phyloP scores from a whole-genome alignment of 345 rosid genomes.

The Camelina laxa region DNA sequence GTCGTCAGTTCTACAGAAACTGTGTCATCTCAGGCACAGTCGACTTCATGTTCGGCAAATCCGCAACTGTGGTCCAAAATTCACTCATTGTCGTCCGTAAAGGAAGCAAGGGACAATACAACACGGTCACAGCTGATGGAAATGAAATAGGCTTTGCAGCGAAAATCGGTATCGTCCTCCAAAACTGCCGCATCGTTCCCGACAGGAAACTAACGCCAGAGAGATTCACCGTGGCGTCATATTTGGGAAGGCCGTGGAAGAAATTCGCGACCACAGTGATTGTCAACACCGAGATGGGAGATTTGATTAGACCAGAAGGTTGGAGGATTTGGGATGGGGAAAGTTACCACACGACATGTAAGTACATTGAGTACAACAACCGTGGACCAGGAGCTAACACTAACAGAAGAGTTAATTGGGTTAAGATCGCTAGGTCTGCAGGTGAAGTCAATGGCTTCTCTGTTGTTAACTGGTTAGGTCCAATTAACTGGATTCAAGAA shows the following conservation, averaged over 20 bases:
- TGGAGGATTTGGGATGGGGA: conserved; percentile 57
- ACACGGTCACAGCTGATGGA: conserved; percentile 73
- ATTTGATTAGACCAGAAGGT: conserved; percentile 67
- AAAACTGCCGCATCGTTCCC: conserved; percentile 77
- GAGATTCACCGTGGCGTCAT: conserved; percentile 50
- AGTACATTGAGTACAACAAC: conserved; percentile 64
- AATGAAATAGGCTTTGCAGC: conserved; percentile 36
- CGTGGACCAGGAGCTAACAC: conserved; percentile 65
- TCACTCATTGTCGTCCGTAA: conserved; percentile 62
- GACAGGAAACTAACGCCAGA: conserved; percentile 52
- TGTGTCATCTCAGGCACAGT: conserved; percentile 70
- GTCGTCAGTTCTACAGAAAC: conserved; percentile 72
- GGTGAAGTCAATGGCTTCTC: conserved; percentile 54
- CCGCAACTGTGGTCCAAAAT: conserved; percentile 63
- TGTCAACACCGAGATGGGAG: conserved; percentile 63
- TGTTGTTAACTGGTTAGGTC: conserved; percentile 48
- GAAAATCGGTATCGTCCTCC: conserved; percentile 62
- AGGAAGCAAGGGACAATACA: conserved; percentile 52
- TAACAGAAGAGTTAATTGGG: conserved; percentile 61
- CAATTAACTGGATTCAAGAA: conserved; percentile 48
- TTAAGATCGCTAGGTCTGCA: conserved; percentile 40
- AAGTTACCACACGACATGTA: conserved; percentile 37
- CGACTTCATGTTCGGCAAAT: conserved; percentile 82
- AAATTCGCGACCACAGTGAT: conserved; percentile 55
- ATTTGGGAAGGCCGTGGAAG: conserved; percentile 88